Conservation (phyloP, 495 filamentous ascomycete species). For the Xylaria nigripes region DNA sequence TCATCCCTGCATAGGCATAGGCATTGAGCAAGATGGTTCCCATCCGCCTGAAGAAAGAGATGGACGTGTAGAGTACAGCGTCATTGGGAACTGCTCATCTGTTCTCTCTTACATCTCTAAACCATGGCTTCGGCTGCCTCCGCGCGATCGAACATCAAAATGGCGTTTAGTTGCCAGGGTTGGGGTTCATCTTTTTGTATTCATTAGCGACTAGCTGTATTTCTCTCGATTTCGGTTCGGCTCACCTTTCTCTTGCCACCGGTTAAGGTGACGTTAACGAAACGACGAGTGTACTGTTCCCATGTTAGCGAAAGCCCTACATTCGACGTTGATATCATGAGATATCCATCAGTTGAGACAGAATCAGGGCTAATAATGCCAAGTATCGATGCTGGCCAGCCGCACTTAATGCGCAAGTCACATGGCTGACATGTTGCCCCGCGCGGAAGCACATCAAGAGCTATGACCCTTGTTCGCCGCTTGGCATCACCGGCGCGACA, state of each 20-base stretch:
- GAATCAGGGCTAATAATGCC: background rate
- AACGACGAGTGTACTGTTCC: constrained; percentile 77
- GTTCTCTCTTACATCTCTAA: constrained; percentile 13
- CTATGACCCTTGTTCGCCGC: background rate
- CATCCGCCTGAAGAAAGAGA: constrained; percentile 17
- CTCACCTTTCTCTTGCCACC: constrained; percentile 97
- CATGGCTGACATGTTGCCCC: background rate
- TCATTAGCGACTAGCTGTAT: constrained; percentile 2
- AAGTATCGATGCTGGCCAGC: background rate
- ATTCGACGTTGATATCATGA: background rate
- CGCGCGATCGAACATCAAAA: constrained; percentile 10
- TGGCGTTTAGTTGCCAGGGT: constrained; percentile 36
- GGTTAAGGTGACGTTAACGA: constrained; percentile 98
- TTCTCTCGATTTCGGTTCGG: background rate
- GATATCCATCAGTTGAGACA: background rate
- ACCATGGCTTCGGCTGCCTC: constrained; percentile 19
- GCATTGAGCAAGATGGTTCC: constrained; percentile 14
- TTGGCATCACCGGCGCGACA: background rate
- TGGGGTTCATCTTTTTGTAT: constrained; percentile 42
- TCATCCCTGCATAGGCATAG: constrained; percentile 7
- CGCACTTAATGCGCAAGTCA: background rate
- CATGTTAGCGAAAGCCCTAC: background rate
- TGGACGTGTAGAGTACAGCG: constrained; percentile 17
- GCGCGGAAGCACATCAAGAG: background rate
- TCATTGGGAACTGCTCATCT: constrained; percentile 11